Evolutionary conservation across 495 filamentous ascomycete genomes (phyloP), one percentile per base, ranked within the genome.

Genomic region (Cairneyella variabilis): DNA sequence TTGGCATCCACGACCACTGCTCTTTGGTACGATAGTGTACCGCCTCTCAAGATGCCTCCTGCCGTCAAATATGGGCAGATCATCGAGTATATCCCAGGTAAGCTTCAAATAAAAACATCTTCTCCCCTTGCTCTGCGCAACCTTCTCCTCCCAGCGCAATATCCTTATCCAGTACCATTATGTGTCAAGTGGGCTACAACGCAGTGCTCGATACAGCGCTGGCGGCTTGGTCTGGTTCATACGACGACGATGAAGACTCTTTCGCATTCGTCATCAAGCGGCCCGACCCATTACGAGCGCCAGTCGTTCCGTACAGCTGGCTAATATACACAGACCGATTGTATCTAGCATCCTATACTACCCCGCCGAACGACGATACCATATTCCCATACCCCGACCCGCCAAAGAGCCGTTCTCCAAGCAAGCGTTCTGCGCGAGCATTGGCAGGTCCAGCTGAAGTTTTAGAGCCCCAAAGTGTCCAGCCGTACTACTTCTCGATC

Each of bases 401-500:
- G 12, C 73, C 80, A 16, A 70, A 72, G 3, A 62, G 67, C 20
- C 71, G 73, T 44, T 84, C 85, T 16, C 91, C 91, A 6, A 80
- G 71, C 64, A 97, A 96, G 73, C 82, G 88, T 28, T 85, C 84
- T 7, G 80, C 83, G 47, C 78, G 84, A 69, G 76, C 82, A 26
- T 79, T 79, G 30, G 74, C 82, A 16, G 80, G 77, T 14, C 66
- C 79, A 0, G 66, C 65, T 1, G 63, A 71, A 17, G 58, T 71
- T 58, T 58, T 69, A 47, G 56, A 71, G 64, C 40, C 39, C 39
- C 45, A 56, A 14, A 61, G 70, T 30, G 66, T 68, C 39, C 64
- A 83, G 47, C 95, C 95, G 0, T 89, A 86, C 54, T 99, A 99
- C 70, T 99, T 99, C 70, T 91, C 91, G 3, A 82, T 97, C 53